These are phyloP conservation scores for Pleurotus citrinopileatus DNA, from an alignment of 768 basidiomycete genomes.

Conservation along the genomic window DNA sequence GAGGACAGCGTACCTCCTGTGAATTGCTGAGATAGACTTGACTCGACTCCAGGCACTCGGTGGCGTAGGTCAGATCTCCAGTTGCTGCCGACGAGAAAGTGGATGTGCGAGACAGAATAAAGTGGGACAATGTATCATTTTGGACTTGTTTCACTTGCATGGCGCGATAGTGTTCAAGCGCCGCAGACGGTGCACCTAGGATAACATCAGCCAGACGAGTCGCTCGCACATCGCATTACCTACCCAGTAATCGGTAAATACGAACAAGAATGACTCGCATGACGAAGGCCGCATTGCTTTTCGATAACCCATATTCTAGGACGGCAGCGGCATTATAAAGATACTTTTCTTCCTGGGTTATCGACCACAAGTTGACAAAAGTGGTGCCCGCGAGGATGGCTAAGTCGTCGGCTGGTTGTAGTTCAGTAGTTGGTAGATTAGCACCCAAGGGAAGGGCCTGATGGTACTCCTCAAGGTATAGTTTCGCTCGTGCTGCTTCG, in stretches of 20 bases:
- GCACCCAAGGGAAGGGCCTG: constrained; percentile 65
- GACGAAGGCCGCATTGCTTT: constrained; percentile 79
- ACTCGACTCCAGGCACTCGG: constrained; percentile 76
- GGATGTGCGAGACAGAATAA: constrained; percentile 71
- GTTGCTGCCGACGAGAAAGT: constrained; percentile 76
- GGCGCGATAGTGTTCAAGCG: constrained; percentile 75
- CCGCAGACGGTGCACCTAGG: constrained; percentile 67
- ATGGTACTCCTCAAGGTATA: constrained; percentile 62
- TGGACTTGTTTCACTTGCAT: constrained; percentile 85
- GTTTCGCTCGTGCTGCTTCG: constrained; percentile 49
- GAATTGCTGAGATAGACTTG: constrained; percentile 81
- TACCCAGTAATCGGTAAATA: constrained; percentile 81
- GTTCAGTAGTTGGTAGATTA: constrained; percentile 66
- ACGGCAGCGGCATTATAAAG: constrained; percentile 64
- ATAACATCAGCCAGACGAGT: constrained; percentile 1
- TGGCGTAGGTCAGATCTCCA: constrained; percentile 72
- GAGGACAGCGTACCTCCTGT: constrained; percentile 55
- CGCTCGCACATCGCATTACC: constrained; percentile 13
- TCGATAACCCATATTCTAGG: constrained; percentile 68
- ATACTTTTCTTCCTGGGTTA: constrained; percentile 50
- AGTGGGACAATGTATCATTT: constrained; percentile 85
- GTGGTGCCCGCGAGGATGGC: constrained; percentile 71
- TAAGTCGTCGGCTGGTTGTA: constrained; percentile 88
- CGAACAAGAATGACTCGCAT: constrained; percentile 74
- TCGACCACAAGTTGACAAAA: constrained; percentile 60